phyloP scores from a whole-genome alignment of 2,329 filamentous ascomycete species.

The Botrytis tulipae region DNA sequence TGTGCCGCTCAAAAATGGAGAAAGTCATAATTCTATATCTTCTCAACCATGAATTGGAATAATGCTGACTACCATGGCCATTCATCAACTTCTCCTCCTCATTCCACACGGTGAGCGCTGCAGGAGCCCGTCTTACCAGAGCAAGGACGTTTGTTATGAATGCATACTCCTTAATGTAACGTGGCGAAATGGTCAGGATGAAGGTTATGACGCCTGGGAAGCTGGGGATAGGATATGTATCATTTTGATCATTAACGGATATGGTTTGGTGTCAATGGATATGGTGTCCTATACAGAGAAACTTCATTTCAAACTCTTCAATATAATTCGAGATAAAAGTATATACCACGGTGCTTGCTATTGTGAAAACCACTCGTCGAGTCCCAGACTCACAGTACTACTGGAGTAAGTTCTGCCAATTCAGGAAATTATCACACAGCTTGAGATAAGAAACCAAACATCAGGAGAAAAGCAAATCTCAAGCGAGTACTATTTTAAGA shows the following conservation, averaged over 20 bases:
- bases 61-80: not conserved
- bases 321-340: not conserved
- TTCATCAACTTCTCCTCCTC: not conserved
- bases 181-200: not conserved
- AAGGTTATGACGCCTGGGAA: not conserved
- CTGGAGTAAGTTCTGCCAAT: not conserved
- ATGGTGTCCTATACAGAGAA: not conserved
- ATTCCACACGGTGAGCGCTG: not conserved
- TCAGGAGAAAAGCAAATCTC: constrained; percentile 1
- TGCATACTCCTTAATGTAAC: not conserved
- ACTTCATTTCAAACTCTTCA: not conserved
- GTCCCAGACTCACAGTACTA: not conserved
- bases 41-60: not conserved
- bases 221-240: not conserved
- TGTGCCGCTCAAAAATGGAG: not conserved
- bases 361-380: too few species aligned
- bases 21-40: not conserved
- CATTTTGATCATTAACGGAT: not conserved
- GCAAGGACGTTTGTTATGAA: too few species aligned
- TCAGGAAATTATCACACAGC: not conserved
- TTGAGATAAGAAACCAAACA: not conserved
- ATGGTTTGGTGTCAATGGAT: not conserved
- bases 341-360: not conserved
- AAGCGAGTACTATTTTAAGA: constrained; percentile 10
- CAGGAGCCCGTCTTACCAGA: not conserved